A percentile compares a stretch with the other conserved stretches of the same genome.
phyloP scores from a whole-genome alignment of 2,329 filamentous ascomycete genomes.

The Phialophora tarda region DNA sequence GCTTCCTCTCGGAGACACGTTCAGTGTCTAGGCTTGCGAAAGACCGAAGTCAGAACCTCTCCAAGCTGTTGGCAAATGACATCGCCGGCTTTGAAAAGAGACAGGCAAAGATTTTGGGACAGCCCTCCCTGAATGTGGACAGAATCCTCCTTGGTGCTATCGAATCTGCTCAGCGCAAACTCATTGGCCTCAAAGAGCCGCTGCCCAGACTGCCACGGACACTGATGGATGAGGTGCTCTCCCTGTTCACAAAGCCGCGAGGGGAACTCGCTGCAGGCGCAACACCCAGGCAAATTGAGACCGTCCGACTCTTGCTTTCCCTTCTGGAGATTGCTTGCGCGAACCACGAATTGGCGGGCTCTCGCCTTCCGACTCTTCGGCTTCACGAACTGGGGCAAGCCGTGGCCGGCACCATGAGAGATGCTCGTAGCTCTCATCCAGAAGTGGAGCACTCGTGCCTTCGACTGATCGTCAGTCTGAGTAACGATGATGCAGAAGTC shows the following conservation, averaged over 20 bases:
- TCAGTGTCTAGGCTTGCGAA: constrained; percentile 33
- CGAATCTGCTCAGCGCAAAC: constrained; percentile 34
- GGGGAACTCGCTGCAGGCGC: constrained; percentile 2
- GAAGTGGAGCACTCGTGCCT: constrained; percentile 54
- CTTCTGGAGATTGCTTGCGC: constrained; percentile 31
- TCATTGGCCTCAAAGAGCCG: constrained; percentile 27
- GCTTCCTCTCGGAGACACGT: constrained; percentile 24
- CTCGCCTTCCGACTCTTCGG: constrained; percentile 10
- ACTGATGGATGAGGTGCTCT: constrained; percentile 24
- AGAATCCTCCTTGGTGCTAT: constrained; percentile 29
- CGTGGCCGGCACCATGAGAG: constrained; percentile 26
- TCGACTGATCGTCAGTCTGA: constrained; percentile 80
- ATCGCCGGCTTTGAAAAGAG: constrained; percentile 31
- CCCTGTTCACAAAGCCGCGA: constrained; percentile 17
- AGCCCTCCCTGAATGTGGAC: constrained; percentile 11
- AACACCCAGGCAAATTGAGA: constrained; percentile 11
- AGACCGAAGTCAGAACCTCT: constrained; percentile 37
- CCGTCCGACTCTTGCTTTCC: constrained; percentile 28
- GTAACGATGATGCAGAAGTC: constrained; percentile 75
- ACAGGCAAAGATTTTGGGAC: constrained; percentile 3
- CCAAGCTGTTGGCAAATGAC: constrained; percentile 33
- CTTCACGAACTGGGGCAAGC: constrained; percentile 28
- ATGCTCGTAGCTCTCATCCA: constrained; percentile 24
- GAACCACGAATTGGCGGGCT: constrained; percentile 17
- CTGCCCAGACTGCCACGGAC: constrained; percentile 19